Base-by-base conservation (phyloP, 192 early-diverging fungal species). In the Linnemannia hyalina region DNA sequence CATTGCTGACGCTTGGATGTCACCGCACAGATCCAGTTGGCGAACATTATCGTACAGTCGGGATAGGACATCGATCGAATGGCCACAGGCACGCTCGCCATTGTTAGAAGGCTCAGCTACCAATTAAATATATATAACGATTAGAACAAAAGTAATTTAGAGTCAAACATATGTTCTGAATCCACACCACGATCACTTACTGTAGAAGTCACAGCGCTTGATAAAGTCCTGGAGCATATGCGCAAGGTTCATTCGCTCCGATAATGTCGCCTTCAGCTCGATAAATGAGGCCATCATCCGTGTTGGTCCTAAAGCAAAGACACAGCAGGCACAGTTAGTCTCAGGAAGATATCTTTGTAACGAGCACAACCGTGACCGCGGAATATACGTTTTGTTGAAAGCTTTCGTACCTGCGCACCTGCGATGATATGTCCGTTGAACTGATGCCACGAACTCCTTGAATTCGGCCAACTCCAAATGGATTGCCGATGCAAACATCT, bases 401-500 rank as follows among this genome's bases (percentile, higher is more conserved):
- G 2, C 60, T 65, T 29, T 29, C 3, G 36, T 80, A 86, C 84
- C 54, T 78, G 70, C 75, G 15, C 71, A 60, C 41, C 47, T 57
- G 2, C 72, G 69, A 41, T 86, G 79, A 38, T 81, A 86, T 0
- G 36, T 52, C 41, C 74, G 70, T 44, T 86, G 79, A 20, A 68
- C 10, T 5, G 49, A 41, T 4, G 79, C 68, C 57, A 86, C 36
- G n/a, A 68, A 36, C 40, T 23, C 16, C 40, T 57, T 86, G 16
- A 86, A 40, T 6, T 52, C 41, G 4, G 65, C 5, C 10, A 86
- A 40, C 63, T 86, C 79, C 26, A 46, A 54, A 35, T 86, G 70
- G 1, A 78, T 76, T 22, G 75, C 84, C 0, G 84, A 77, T 0
- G 79, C 79, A 72, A 86, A 78, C 3, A 71, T 60, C 46, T 86